Percentiles rank a stretch among this genome's conserved stretches.
Conservation (phyloP, 495 filamentous ascomycete species). For the Penicillium dipodomyicola region DNA sequence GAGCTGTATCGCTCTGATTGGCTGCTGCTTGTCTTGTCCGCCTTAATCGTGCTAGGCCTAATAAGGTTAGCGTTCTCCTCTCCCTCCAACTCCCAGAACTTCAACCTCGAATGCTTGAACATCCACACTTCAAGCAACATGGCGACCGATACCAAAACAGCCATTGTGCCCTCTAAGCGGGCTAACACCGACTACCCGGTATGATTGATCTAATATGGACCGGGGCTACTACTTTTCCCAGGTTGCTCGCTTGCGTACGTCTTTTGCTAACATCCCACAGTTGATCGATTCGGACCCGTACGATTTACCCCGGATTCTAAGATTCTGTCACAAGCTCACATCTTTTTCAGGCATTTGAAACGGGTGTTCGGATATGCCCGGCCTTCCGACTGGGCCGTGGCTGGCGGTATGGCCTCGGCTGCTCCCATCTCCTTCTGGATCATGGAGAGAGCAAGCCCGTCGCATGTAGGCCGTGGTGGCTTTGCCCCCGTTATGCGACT, state of each 20-base stretch:
- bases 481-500: slow-evolving; percentile 82
- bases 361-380: slow-evolving; percentile 87
- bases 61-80: slow-evolving; percentile 23
- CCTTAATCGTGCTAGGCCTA: slow-evolving; percentile 23
- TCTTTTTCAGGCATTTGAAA: slow-evolving; percentile 71
- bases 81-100: slow-evolving; percentile 32
- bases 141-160: slow-evolving; percentile 56
- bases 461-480: slow-evolving; percentile 72
- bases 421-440: slow-evolving; percentile 70
- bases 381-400: slow-evolving; percentile 73
- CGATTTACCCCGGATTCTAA: slow-evolving; percentile 33
- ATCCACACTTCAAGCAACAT: slow-evolving; percentile 40
- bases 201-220: slow-evolving; percentile 28
- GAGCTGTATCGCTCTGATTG: slow-evolving; percentile 19
- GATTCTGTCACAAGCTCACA: slow-evolving; percentile 26
- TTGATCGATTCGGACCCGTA: slow-evolving; percentile 99
- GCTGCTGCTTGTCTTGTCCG: slow-evolving; percentile 8
- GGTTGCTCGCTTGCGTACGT: slow-evolving; percentile 10
- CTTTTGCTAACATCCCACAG: slow-evolving; percentile 49
- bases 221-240: not conserved
- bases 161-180: slow-evolving; percentile 71
- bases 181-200: slow-evolving; percentile 78
- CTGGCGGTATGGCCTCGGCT: slow-evolving; percentile 58
- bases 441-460: slow-evolving; percentile 81
- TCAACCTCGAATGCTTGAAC: slow-evolving; percentile 30